phyloP scores from a whole-genome alignment of 768 basidiomycete species.

The Mycena haematopus region DNA sequence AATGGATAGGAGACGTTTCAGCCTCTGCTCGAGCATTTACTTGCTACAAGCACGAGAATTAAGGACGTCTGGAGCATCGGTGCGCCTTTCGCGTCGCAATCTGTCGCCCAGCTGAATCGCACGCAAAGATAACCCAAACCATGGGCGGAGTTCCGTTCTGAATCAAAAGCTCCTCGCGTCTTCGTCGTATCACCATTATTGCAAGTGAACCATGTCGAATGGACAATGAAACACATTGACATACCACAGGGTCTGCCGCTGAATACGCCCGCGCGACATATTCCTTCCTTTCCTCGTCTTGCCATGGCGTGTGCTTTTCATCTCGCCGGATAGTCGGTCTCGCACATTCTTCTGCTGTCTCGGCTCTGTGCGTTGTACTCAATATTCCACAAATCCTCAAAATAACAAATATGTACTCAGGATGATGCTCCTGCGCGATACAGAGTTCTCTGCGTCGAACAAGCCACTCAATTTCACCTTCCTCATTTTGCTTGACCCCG shows the following conservation, averaged over 20 bases:
- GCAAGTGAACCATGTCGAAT: neutral
- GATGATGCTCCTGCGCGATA: slow-evolving; percentile 20
- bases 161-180: slow-evolving; percentile 8
- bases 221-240: neutral
- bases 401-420: neutral
- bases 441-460: slow-evolving; percentile 6
- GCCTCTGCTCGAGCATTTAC: slow-evolving; percentile 12
- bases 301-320: slow-evolving; percentile 15
- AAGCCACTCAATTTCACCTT: neutral
- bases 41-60: neutral
- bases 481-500: slow-evolving; percentile 17
- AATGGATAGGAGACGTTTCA: slow-evolving; percentile 9
- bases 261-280: slow-evolving; percentile 17
- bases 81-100: neutral
- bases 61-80: slow-evolving; percentile 19
- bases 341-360: slow-evolving; percentile 19
- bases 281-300: slow-evolving; percentile 9
- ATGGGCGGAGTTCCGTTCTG: slow-evolving; percentile 10
- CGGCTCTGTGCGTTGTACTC: slow-evolving; percentile 8
- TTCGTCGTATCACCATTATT: slow-evolving; percentile 12
- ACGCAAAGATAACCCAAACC: slow-evolving; percentile 13
- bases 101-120: too few species aligned
- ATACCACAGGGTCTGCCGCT: slow-evolving; percentile 18
- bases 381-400: neutral
- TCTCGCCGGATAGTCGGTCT: slow-evolving; percentile 10